phyloP scores from a whole-genome alignment of 768 basidiomycete species.

The Cantharellus cinnabarinus region DNA sequence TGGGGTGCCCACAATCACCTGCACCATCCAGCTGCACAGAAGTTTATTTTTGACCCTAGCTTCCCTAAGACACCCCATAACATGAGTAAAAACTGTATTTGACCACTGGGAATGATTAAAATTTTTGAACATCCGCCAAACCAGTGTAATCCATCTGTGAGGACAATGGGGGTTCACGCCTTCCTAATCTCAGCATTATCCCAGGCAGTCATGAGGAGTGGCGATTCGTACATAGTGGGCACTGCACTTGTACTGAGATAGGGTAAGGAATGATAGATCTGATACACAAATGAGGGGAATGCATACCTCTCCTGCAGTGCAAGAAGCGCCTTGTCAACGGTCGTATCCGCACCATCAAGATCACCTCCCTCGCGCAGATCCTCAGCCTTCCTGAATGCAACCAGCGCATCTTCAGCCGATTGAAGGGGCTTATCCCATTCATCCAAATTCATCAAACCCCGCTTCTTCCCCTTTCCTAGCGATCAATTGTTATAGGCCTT shows the following conservation, averaged over 20 bases:
- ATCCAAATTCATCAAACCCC: neutral
- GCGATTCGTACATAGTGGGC: neutral
- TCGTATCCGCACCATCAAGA: neutral
- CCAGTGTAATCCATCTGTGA: no score
- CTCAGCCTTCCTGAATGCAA: neutral
- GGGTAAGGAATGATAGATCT: neutral
- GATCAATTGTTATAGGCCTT: neutral
- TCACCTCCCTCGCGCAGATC: neutral
- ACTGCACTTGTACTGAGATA: neutral
- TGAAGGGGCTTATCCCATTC: neutral
- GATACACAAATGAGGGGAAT: neutral
- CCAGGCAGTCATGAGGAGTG: neutral
- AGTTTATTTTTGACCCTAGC: no score
- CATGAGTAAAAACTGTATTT: no score
- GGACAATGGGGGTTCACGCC: neutral
- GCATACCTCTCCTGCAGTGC: neutral
- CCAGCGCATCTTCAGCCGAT: neutral
- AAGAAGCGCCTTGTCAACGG: neutral
- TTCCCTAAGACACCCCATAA: no score
- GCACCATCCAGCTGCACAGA: no score
- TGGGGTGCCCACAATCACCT: no score
- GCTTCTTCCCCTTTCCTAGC: neutral
- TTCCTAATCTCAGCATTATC: neutral
- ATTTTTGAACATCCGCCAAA: no score
- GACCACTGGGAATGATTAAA: no score